Evolutionary conservation across 768 basidiomycete genomes (phyloP).

Genomic region (Tephrocybe rancida): DNA sequence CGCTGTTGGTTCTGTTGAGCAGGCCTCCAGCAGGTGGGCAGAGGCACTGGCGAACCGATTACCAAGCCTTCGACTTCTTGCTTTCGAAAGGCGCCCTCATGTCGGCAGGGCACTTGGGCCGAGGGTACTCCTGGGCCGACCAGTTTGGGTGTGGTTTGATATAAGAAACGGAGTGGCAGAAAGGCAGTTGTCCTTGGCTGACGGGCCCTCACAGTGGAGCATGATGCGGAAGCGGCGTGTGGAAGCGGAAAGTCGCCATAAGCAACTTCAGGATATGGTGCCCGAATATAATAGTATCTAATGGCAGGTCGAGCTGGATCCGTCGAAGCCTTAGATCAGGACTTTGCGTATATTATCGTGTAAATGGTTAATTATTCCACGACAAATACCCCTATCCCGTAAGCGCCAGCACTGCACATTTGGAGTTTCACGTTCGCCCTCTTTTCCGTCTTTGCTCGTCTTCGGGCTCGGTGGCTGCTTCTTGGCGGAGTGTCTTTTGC

Average conservation of each 20-base stretch:
- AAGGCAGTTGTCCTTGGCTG: not conserved
- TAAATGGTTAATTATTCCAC: no score
- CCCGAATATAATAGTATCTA: not conserved
- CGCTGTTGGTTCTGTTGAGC: conserved; percentile 14
- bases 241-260: conserved; percentile 10
- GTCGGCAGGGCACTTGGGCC: conserved; percentile 8
- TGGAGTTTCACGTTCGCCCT: conserved; percentile 28
- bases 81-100: conserved; percentile 16
- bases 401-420: no score
- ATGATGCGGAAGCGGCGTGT: not conserved
- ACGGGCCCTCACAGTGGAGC: not conserved
- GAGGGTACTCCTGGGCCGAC: conserved; percentile 7
- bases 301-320: not conserved
- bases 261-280: not conserved
- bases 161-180: not conserved
- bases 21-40: conserved; percentile 13
- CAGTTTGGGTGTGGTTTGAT: conserved; percentile 13
- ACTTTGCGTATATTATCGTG: no score
- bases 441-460: conserved; percentile 33
- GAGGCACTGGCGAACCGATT: conserved; percentile 7
- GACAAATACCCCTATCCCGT: no score
- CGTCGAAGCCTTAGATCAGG: not conserved
- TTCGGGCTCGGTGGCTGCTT: conserved; percentile 24
- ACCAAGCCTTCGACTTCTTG: conserved; percentile 7
- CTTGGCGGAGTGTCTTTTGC: conserved; percentile 53